phyloP scores from a whole-genome alignment of 2,329 filamentous ascomycete species.

The Leptosphaerulina australis region DNA sequence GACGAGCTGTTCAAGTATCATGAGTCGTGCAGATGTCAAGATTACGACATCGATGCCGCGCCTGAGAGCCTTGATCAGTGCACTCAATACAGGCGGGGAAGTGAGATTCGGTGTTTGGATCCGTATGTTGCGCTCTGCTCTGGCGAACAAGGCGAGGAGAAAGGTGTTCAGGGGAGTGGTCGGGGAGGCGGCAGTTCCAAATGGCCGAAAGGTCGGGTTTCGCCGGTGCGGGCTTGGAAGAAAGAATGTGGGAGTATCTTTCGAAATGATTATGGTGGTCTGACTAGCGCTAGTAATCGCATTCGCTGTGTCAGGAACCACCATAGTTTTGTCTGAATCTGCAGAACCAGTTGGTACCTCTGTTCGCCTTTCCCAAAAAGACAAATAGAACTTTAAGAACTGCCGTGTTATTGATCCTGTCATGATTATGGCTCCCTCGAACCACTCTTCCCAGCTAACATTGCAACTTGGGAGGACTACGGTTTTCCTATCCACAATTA shows the following conservation, averaged over 20 bases:
- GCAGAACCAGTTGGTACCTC: constrained; percentile 3
- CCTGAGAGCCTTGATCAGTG: constrained; percentile 64
- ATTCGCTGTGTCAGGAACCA: not conserved
- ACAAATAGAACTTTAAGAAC: constrained; percentile 70
- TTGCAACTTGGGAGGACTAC: constrained; percentile 81
- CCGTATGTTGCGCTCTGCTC: constrained; percentile 65
- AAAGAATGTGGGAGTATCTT: constrained; percentile 62
- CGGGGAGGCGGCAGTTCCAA: constrained; percentile 55
- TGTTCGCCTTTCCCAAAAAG: constrained; percentile 65
- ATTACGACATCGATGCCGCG: constrained; percentile 72
- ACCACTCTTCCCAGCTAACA: constrained; percentile 86
- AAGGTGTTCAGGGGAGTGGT: constrained; percentile 71
- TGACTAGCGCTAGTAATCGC: not conserved
- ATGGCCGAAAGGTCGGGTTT: constrained; percentile 67
- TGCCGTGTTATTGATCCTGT: constrained; percentile 65
- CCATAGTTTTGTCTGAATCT: not conserved
- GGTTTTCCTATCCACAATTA: constrained; percentile 70
- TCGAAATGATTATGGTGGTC: not conserved
- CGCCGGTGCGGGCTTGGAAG: constrained; percentile 76
- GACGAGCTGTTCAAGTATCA: constrained; percentile 80
- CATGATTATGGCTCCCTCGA: constrained; percentile 76
- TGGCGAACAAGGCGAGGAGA: constrained; percentile 64
- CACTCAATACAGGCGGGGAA: constrained; percentile 65
- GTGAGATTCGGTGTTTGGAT: constrained; percentile 83
- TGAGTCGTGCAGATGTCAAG: constrained; percentile 71